These are phyloP conservation scores for Stygiomarasmius scandens DNA, from an alignment of 1,284 basidiomycete genomes.

Conservation along the genomic window DNA sequence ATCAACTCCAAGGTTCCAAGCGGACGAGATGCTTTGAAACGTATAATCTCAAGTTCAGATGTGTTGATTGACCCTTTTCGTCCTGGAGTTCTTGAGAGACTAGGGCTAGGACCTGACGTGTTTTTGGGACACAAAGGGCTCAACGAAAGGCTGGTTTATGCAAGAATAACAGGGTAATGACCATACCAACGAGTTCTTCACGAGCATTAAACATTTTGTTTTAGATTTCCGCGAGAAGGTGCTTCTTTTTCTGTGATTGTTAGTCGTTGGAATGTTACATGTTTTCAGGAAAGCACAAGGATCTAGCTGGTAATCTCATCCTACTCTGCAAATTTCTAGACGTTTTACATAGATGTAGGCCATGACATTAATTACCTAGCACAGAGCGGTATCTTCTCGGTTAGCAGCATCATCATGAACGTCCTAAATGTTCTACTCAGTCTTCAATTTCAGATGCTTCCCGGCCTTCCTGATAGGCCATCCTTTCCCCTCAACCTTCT, in stretches of 20 bases:
- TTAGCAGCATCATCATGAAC: conserved; percentile 32
- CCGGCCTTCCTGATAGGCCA: conserved; percentile 64
- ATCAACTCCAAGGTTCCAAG: conserved; percentile 66
- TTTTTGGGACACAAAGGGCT: conserved; percentile 61
- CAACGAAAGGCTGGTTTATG: conserved; percentile 66
- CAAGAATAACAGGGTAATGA: conserved; percentile 62
- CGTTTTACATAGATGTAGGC: conserved; percentile 38
- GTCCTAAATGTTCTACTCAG: too few species aligned
- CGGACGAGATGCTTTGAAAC: conserved; percentile 60
- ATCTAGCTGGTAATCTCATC: conserved; percentile 63
- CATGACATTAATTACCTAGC: conserved; percentile 89
- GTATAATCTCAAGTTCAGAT: conserved; percentile 69
- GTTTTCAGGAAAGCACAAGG: conserved; percentile 56
- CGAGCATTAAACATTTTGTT: conserved; percentile 22
- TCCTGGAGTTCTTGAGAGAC: conserved; percentile 79
- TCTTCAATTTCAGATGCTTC: too few species aligned
- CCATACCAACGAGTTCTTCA: too few species aligned
- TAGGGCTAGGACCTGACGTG: conserved; percentile 77
- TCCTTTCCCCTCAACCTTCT: conserved; percentile 76
- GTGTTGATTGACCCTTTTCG: conserved; percentile 83
- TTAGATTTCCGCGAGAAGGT: conserved; percentile 62
- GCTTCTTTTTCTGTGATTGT: too few species aligned
- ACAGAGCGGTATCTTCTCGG: conserved; percentile 74
- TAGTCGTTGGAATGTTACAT: too few species aligned
- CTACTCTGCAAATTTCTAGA: neutral